These are phyloP conservation scores for Stemphylium beticola DNA, from an alignment of 2,329 filamentous ascomycete genomes.

Conservation along the genomic window DNA sequence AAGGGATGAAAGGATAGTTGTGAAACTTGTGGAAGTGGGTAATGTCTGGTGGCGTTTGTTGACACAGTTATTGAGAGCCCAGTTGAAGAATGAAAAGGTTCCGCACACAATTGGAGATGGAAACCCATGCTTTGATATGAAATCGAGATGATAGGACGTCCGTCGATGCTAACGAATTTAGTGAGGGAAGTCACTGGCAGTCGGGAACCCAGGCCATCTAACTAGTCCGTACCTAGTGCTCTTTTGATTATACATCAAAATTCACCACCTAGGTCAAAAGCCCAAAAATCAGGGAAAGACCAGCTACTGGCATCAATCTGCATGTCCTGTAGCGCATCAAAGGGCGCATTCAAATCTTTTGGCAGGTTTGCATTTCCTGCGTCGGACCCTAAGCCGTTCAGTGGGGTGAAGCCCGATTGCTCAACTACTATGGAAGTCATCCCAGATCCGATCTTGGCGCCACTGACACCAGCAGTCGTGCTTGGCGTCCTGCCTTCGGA, in stretches of 20 bases:
- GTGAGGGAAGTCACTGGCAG: too few species aligned
- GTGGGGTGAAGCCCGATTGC: conserved; percentile 7
- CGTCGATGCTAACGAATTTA: too few species aligned
- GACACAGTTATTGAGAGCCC: too few species aligned
- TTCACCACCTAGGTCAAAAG: conserved; percentile 41
- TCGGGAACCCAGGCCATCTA: too few species aligned
- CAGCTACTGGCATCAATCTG: conserved; percentile 38
- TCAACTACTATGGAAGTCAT: not conserved
- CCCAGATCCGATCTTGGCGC: conserved; percentile 2
- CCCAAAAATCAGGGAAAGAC: conserved; percentile 46
- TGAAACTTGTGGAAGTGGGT: too few species aligned
- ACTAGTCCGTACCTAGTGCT: not conserved
- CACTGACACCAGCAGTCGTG: not conserved
- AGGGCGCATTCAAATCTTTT: conserved; percentile 19
- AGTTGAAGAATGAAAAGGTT: too few species aligned
- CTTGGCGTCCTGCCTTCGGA: conserved; percentile 16
- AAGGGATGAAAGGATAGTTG: not conserved
- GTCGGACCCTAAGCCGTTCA: conserved; percentile 16
- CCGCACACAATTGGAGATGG: too few species aligned
- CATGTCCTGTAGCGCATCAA: conserved; percentile 36
- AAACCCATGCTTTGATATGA: too few species aligned
- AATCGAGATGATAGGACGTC: too few species aligned
- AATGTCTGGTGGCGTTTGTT: too few species aligned
- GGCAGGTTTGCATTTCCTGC: not conserved
- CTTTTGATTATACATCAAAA: conserved; percentile 19